Conservation (phyloP, 2,329 filamentous ascomycete species). For the Sporothrix dimorphospora region DNA sequence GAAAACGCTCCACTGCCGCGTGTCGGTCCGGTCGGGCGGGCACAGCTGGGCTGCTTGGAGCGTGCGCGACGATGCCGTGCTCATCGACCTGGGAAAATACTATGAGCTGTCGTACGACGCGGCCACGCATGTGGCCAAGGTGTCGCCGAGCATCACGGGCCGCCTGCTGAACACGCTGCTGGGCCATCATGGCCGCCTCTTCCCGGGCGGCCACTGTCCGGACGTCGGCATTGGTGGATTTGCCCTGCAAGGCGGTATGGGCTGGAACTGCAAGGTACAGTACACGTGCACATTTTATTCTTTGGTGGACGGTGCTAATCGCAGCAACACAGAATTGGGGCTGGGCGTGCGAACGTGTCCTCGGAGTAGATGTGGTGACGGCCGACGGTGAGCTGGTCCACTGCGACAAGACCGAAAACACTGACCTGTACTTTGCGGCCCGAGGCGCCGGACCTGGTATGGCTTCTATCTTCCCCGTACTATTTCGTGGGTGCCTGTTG, state of each 20-base stretch:
- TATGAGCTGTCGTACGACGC: slow-evolving; percentile 45
- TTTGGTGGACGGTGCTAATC: neutral
- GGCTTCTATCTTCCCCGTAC: neutral
- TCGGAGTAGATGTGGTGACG: slow-evolving; percentile 53
- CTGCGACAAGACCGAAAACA: slow-evolving; percentile 45
- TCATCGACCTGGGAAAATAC: slow-evolving; percentile 42
- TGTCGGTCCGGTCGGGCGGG: slow-evolving; percentile 52
- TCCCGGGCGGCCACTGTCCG: slow-evolving; percentile 58
- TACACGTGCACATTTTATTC: too few species aligned
- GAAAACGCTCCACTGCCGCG: slow-evolving; percentile 39
- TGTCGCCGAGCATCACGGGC: slow-evolving; percentile 53
- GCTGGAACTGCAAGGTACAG: slow-evolving; percentile 55
- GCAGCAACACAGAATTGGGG: slow-evolving; percentile 51
- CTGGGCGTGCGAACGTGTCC: slow-evolving; percentile 54
- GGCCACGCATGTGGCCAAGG: slow-evolving; percentile 44
- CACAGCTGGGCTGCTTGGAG: slow-evolving; percentile 54
- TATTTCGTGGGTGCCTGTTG: too few species aligned
- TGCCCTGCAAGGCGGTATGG: slow-evolving; percentile 60
- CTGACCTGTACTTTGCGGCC: slow-evolving; percentile 54
- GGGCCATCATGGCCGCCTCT: slow-evolving; percentile 48
- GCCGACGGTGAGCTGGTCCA: slow-evolving; percentile 46
- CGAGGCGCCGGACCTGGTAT: slow-evolving; percentile 48
- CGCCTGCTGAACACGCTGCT: slow-evolving; percentile 47
- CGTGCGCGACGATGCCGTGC: slow-evolving; percentile 49
- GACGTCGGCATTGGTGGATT: slow-evolving; percentile 62